Evolutionary conservation across 352 stramenopile species (phyloP).

Genomic region (Phytopythium cucurbitacearum): DNA sequence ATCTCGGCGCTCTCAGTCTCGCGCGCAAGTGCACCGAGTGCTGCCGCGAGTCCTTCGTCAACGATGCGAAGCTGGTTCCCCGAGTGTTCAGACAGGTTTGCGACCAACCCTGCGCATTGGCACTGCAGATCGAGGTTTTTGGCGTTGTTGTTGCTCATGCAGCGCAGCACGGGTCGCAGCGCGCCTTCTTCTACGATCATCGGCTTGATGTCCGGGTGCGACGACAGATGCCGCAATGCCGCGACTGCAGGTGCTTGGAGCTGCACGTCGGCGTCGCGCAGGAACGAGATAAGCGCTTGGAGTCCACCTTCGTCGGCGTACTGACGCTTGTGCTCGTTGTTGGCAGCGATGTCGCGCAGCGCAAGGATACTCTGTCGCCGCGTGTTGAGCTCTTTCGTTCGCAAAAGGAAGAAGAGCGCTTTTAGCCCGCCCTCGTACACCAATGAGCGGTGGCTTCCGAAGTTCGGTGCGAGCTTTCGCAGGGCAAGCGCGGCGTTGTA

Average conservation of each 20-base stretch:
- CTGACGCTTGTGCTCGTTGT: constrained; percentile 83
- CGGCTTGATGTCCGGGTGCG: constrained; percentile 81
- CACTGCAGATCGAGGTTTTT: constrained; percentile 90
- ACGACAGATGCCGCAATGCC: constrained; percentile 89
- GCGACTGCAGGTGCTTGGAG: constrained; percentile 89
- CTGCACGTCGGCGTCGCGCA: constrained; percentile 83
- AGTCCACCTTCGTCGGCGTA: constrained; percentile 89
- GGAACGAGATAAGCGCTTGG: constrained; percentile 83
- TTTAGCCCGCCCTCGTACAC: constrained; percentile 88
- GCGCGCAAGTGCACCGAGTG: constrained; percentile 74
- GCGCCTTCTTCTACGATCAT: constrained; percentile 79
- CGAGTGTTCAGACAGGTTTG: constrained; percentile 92
- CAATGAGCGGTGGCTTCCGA: constrained; percentile 82
- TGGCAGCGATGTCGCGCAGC: constrained; percentile 87
- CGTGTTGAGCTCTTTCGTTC: constrained; percentile 90
- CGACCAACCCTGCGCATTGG: constrained; percentile 91
- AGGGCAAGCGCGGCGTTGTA: constrained; percentile 94
- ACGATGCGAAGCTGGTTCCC: constrained; percentile 91
- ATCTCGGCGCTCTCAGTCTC: constrained; percentile 88
- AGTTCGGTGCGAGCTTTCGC: constrained; percentile 92
- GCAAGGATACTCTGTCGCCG: constrained; percentile 88
- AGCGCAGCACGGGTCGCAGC: constrained; percentile 84
- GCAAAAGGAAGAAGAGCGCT: constrained; percentile 90
- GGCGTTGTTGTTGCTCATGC: constrained; percentile 62
- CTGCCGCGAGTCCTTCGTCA: constrained; percentile 82